Percentiles rank a stretch among this genome's conserved stretches.
Evolutionary conservation across 2,329 filamentous ascomycete genomes (phyloP).

Genomic region (Penicillium sp.): DNA sequence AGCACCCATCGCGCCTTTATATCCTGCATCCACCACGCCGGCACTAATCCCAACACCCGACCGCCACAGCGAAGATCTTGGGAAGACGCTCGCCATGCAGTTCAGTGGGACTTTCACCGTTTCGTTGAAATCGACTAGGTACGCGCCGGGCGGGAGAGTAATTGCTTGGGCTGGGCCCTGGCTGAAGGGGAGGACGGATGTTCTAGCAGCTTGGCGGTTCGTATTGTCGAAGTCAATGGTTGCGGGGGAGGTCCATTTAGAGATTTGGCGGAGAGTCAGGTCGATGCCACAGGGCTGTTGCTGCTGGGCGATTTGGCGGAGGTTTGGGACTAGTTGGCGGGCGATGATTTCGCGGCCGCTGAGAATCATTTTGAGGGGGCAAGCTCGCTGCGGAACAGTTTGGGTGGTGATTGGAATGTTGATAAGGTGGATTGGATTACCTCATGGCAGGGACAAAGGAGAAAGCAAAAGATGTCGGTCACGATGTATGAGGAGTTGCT

Average conservation of each 20-base stretch:
- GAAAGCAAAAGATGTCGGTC: too few relatives aligned
- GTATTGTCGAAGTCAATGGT: slow-evolving; percentile 36
- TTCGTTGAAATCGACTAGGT: slow-evolving; percentile 44
- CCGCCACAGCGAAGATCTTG: slow-evolving; percentile 44
- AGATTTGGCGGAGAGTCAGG: slow-evolving; percentile 30
- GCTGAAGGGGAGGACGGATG: slow-evolving; percentile 21
- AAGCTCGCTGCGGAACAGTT: too few relatives aligned
- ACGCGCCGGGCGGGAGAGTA: slow-evolving; percentile 34
- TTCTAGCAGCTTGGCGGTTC: slow-evolving; percentile 27
- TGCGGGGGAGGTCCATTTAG: slow-evolving; percentile 32
- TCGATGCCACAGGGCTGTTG: slow-evolving; percentile 38
- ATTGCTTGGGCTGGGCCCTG: slow-evolving; percentile 12
- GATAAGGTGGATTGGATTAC: too few relatives aligned
- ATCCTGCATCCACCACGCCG: slow-evolving; percentile 48
- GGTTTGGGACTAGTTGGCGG: slow-evolving; percentile 25
- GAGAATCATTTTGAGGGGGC: slow-evolving; percentile 16
- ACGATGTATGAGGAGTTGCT: too few relatives aligned
- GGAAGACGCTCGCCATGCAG: slow-evolving; percentile 44
- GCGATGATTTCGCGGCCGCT: slow-evolving; percentile 20
- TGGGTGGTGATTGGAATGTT: too few relatives aligned
- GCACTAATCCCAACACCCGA: slow-evolving; percentile 42
- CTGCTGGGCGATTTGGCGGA: slow-evolving; percentile 23
- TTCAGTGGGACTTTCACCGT: slow-evolving; percentile 41
- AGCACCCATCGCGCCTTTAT: slow-evolving; percentile 45
- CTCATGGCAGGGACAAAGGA: too few relatives aligned